Percentiles rank a stretch among this genome's conserved stretches.
phyloP scores from a whole-genome alignment of 2,329 filamentous ascomycete species.

The Akanthomyces dipterigenus region DNA sequence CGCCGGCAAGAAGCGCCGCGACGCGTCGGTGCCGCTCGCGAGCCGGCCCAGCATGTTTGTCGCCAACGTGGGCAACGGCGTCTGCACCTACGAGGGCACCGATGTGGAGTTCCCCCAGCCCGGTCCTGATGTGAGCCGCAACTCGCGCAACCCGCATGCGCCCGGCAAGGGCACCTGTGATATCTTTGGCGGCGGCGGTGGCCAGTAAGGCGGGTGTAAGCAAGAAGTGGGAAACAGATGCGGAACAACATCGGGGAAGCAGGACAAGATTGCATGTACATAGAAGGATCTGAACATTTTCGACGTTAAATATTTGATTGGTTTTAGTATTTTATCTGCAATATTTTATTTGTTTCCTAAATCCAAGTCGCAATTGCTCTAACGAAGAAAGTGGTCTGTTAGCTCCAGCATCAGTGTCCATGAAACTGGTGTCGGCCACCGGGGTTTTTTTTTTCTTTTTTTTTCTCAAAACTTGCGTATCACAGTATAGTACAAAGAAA shows the following conservation, averaged over 20 bases:
- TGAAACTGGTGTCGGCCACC: too few species aligned
- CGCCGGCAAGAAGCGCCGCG: constrained; percentile 13
- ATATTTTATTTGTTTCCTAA: too few species aligned
- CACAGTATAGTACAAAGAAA: too few species aligned
- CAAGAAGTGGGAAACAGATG: too few species aligned
- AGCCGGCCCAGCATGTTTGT: constrained; percentile 58
- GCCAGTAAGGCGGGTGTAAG: neutral
- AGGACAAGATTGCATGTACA: neutral
- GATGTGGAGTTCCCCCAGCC: constrained; percentile 58
- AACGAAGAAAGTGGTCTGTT: too few species aligned
- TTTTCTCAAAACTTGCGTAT: too few species aligned
- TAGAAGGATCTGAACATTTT: neutral
- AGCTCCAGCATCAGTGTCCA: too few species aligned
- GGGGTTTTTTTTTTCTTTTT: too few species aligned
- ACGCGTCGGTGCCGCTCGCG: constrained; percentile 31
- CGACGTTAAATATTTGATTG: neutral
- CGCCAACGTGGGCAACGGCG: constrained; percentile 55
- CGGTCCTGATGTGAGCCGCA: constrained; percentile 42
- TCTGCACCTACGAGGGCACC: constrained; percentile 45
- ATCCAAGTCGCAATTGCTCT: too few species aligned
- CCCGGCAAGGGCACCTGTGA: constrained; percentile 6
- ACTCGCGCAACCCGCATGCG: constrained; percentile 9
- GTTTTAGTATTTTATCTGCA: too few species aligned
- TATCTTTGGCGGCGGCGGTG: constrained; percentile 3
- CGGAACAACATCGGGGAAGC: too few species aligned